These are phyloP conservation scores for Dactylellina cionopaga DNA, from an alignment of 2,329 filamentous ascomycete species.

Conservation along the genomic window DNA sequence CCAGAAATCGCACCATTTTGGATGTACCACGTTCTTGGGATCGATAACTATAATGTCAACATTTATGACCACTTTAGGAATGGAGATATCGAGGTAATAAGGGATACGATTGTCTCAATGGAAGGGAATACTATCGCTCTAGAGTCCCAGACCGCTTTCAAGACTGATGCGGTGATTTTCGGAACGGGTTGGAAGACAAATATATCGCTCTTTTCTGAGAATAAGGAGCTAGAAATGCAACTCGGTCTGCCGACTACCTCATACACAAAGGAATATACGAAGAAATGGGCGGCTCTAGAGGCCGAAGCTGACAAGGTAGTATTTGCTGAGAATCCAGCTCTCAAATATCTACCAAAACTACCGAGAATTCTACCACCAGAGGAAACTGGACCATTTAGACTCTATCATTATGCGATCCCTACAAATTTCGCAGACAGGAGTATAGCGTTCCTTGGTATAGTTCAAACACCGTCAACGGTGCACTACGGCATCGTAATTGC, in stretches of 20 bases:
- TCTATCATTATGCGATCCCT: constrained; percentile 21
- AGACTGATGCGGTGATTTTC: constrained; percentile 20
- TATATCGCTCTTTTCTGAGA: constrained; percentile 11
- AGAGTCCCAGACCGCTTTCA: background rate
- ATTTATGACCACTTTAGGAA: constrained; percentile 7
- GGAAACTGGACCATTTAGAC: constrained; percentile 22
- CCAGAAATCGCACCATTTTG: constrained; percentile 10
- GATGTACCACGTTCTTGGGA: background rate
- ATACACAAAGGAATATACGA: constrained; percentile 18
- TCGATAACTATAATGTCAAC: constrained; percentile 2
- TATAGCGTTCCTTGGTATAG: constrained; percentile 9
- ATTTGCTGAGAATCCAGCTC: constrained; percentile 7
- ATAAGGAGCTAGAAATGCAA: constrained; percentile 14
- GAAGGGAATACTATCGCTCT: background rate
- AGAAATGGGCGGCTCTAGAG: constrained; percentile 26
- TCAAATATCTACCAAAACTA: constrained; percentile 1
- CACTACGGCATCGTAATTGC: constrained; percentile 7
- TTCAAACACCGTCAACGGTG: background rate
- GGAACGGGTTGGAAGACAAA: constrained; percentile 16
- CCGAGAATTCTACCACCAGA: background rate
- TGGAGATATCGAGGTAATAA: constrained; percentile 15
- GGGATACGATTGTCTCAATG: constrained; percentile 23
- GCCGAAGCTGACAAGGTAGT: constrained; percentile 18
- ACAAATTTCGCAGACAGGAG: constrained; percentile 28
- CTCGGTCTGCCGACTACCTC: background rate